Percentiles rank a stretch among this genome's conserved stretches.
These are phyloP conservation scores for Claviceps sp. DNA, from an alignment of 2,329 filamentous ascomycete species.

Conservation along the genomic window DNA sequence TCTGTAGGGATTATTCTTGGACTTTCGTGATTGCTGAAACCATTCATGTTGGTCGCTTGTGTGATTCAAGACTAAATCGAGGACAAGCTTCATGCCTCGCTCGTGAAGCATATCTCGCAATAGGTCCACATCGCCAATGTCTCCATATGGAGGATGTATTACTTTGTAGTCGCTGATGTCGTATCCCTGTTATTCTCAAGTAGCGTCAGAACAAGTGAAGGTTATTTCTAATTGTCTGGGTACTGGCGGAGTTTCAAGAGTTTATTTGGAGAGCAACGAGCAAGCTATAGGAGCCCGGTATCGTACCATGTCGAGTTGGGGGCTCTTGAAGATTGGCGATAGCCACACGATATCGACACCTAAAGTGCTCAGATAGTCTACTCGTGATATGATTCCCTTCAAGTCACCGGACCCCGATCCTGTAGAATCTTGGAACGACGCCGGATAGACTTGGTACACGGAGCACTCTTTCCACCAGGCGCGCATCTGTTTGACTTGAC, in stretches of 20 bases:
- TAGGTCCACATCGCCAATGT: slow-evolving; percentile 50
- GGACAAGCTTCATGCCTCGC: slow-evolving; percentile 53
- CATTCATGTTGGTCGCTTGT: slow-evolving; percentile 45
- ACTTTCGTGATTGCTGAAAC: slow-evolving; percentile 42
- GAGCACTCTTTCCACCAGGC: slow-evolving; percentile 48
- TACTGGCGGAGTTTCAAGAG: not conserved
- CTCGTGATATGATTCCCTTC: slow-evolving; percentile 41
- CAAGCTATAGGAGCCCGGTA: not conserved
- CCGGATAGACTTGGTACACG: slow-evolving; percentile 49
- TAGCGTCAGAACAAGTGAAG: not conserved
- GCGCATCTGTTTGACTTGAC: slow-evolving; percentile 12
- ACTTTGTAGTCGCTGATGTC: slow-evolving; percentile 56
- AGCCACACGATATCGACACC: slow-evolving; percentile 48
- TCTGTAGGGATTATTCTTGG: slow-evolving; percentile 38
- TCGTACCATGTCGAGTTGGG: slow-evolving; percentile 49
- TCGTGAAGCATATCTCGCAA: slow-evolving; percentile 48
- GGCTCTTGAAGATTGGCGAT: slow-evolving; percentile 34
- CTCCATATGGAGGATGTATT: slow-evolving; percentile 54
- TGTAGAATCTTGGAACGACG: slow-evolving; percentile 47
- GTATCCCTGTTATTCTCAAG: slow-evolving; percentile 36
- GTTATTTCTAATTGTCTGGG: not conserved
- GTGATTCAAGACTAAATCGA: slow-evolving; percentile 65
- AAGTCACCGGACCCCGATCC: slow-evolving; percentile 43
- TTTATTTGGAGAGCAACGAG: not conserved
- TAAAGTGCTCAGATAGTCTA: slow-evolving; percentile 40